Evolutionary conservation across 179 eudicot species (phyloP), one percentile per base, ranked within the genome.

Genomic region (Beta macrorhiza): DNA sequence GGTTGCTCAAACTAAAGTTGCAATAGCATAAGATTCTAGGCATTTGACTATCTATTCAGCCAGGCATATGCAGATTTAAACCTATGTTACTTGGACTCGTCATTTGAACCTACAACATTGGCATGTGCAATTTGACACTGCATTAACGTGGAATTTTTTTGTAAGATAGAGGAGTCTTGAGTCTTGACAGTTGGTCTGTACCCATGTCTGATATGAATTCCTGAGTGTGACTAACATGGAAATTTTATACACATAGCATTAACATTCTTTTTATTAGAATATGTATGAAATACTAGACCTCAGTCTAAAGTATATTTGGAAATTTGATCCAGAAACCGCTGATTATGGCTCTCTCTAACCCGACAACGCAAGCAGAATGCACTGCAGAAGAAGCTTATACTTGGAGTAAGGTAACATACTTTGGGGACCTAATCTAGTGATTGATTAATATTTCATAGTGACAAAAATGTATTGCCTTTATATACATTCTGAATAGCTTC

Each of bases 381-480:
- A 75, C 78, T 57, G 78, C 78, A 16, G 78, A 75, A 58, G 67
- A 75, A 58, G 78, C 78, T 57, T 75, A 75, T 37, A 56, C 78
- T 57, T 57, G 64, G 65, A 75, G 25, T 42, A 37, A 75, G 98
- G 98, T 93, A 85, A 69, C 16, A 45, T 11, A 10, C 52, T 56
- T 11, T 67, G 7, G 45, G n/a, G 20, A 52, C 22, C 47, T 76
- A 13, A 51, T 44, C 61, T 68, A 37, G 29, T 53, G 67, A 78
- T 51, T 72, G 15, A 58, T 4, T 25, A 15, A 5, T 37, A 49
- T 13, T 47, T n/a, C 49, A n/a, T n/a, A 51, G 37, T 17, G 63
- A 20, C 11, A 13, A n/a, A 16, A 22, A 11, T 15, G 19, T 73
- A 7, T 57, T 56, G 53, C 12, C 65, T 73, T 67, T 37, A 37